Conservation (phyloP, 148 eudicot species). For the Beta vulgaris region DNA sequence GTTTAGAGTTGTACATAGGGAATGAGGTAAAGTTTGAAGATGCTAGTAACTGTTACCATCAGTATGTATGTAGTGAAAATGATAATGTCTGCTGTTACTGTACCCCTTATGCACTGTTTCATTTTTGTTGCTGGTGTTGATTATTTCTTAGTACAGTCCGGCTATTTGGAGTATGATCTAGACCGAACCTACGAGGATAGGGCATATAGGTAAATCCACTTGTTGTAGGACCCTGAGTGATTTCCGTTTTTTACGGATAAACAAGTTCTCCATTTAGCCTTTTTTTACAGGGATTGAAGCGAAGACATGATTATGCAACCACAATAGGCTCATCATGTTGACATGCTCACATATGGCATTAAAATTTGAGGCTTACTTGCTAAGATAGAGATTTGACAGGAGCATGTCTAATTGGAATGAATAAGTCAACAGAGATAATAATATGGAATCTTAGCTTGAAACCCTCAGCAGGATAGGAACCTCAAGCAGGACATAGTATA, state of each 20-base stretch:
- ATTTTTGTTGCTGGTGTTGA: not conserved
- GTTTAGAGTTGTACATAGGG: constrained; percentile 29
- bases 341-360: not conserved
- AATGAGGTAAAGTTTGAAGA: constrained; percentile 17
- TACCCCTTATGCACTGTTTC: not conserved
- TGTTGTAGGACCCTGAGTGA: no score
- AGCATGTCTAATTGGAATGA: constrained; percentile 16
- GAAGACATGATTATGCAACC: no score
- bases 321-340: not conserved
- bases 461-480: not conserved
- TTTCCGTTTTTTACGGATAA: no score
- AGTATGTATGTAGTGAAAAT: constrained; percentile 21
- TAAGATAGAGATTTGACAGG: constrained; percentile 15
- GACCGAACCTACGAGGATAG: no score
- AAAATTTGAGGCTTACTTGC: constrained; percentile 6
- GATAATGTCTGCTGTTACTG: constrained; percentile 15
- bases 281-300: no score
- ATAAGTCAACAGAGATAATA: constrained; percentile 21
- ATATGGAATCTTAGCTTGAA: constrained; percentile 28
- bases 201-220: no score
- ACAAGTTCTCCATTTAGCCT: no score
- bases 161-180: no score
- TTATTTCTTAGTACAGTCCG: no score
- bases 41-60: constrained; percentile 14
- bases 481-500: not conserved